These are phyloP conservation scores for Mycena galericulata DNA, from an alignment of 768 basidiomycete species.

Conservation along the genomic window DNA sequence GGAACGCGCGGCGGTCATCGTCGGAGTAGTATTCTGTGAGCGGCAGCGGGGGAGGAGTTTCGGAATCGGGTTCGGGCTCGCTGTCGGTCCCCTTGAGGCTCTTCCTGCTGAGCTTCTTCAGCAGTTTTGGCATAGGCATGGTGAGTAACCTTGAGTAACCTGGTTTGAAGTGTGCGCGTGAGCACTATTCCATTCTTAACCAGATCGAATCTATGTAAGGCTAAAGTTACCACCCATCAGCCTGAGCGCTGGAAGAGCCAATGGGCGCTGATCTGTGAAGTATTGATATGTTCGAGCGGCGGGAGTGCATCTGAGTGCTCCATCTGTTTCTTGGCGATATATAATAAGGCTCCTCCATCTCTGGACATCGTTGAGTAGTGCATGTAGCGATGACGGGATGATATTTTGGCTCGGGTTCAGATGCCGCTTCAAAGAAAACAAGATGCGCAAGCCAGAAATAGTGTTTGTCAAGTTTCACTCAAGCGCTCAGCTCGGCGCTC, in stretches of 20 bases:
- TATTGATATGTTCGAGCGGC: too few relatives aligned
- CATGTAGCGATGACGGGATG: too few relatives aligned
- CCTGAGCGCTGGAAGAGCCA: neutral
- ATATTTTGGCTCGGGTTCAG: too few relatives aligned
- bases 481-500: too few relatives aligned
- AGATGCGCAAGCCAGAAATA: too few relatives aligned
- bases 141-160: slow-evolving; percentile 30
- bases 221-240: neutral
- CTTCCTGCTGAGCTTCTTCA: slow-evolving; percentile 25
- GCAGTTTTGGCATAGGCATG: slow-evolving; percentile 36
- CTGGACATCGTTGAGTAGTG: too few relatives aligned
- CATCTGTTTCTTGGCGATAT: too few relatives aligned
- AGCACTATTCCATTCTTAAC: neutral
- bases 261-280: neutral
- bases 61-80: slow-evolving; percentile 21
- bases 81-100: slow-evolving; percentile 26
- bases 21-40: slow-evolving; percentile 17
- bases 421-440: too few relatives aligned
- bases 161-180: neutral
- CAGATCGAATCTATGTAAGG: neutral
- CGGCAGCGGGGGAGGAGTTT: slow-evolving; percentile 16
- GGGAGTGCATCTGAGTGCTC: too few relatives aligned
- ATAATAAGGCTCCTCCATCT: too few relatives aligned
- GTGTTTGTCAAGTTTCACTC: too few relatives aligned
- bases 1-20: neutral